Percentiles rank a stretch among this genome's conserved stretches.
Evolutionary conservation across 371 early-diverging fungal species (phyloP).

Genomic region (Chytridium lagenaria): DNA sequence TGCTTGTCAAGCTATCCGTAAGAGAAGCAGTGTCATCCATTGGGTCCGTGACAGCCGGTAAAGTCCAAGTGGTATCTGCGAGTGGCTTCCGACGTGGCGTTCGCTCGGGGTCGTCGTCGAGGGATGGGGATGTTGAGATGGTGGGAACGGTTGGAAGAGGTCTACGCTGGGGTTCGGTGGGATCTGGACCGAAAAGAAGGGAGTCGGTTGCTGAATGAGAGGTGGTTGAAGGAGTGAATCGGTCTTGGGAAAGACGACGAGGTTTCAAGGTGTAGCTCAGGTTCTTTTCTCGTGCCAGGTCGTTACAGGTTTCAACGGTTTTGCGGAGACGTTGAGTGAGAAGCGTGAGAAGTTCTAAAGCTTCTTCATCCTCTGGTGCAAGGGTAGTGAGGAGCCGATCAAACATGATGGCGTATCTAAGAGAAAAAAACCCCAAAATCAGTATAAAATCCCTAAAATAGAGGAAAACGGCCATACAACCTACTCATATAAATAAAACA

Average conservation of each 20-base stretch:
- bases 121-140: too few relatives aligned
- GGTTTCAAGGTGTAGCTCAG: not conserved
- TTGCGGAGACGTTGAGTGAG: not conserved
- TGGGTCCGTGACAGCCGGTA: not conserved
- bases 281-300: not conserved
- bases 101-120: not conserved
- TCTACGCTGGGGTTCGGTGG: too few relatives aligned
- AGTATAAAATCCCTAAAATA: not conserved
- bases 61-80: too few relatives aligned
- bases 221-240: too few relatives aligned
- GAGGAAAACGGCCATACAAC: not conserved
- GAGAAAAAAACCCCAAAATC: not conserved
- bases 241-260: not conserved
- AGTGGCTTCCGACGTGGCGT: not conserved
- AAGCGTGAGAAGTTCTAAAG: not conserved
- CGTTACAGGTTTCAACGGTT: constrained; percentile 15
- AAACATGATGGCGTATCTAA: constrained; percentile 13
- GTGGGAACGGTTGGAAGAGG: too few relatives aligned
- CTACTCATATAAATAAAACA: not conserved
- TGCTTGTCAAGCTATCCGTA: not conserved
- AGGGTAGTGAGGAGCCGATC: constrained; percentile 1
- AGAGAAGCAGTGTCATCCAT: not conserved
- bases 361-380: constrained; percentile 1
- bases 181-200: too few relatives aligned
- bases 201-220: too few relatives aligned